A percentile compares a stretch with the other conserved stretches of the same genome.
These are phyloP conservation scores for Colletotrichum siamense DNA, from an alignment of 2,329 filamentous ascomycete genomes.

Conservation along the genomic window DNA sequence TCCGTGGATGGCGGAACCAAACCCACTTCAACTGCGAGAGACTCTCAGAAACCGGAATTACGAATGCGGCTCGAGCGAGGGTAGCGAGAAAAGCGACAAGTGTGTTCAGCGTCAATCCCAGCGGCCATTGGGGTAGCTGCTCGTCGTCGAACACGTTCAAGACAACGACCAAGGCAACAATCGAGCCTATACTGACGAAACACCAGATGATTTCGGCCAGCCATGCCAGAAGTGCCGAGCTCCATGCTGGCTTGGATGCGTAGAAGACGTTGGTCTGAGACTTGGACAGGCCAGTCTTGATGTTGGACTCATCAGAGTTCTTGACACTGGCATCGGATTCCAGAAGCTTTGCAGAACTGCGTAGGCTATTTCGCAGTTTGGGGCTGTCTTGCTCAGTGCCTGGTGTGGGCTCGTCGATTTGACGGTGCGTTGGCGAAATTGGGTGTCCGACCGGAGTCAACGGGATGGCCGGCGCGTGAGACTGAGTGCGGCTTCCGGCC, in stretches of 20 bases:
- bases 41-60: slow-evolving; percentile 29
- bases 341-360: background rate
- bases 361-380: background rate
- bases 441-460: background rate
- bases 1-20: slow-evolving; percentile 23
- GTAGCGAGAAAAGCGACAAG: slow-evolving; percentile 31
- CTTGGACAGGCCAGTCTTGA: background rate
- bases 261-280: slow-evolving; percentile 16
- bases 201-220: background rate
- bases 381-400: background rate
- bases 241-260: background rate
- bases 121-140: slow-evolving; percentile 8
- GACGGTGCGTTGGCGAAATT: background rate
- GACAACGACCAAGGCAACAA: background rate
- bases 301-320: background rate
- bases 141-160: background rate
- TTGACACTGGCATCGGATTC: background rate
- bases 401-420: background rate
- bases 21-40: slow-evolving; percentile 30
- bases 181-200: background rate
- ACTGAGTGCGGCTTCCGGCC: background rate
- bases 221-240: background rate
- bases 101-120: slow-evolving; percentile 32
- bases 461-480: background rate
- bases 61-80: slow-evolving; percentile 25